These are phyloP conservation scores for Phlyctochytrium planicorne DNA, from an alignment of 192 early-diverging fungal species.

Conservation along the genomic window DNA sequence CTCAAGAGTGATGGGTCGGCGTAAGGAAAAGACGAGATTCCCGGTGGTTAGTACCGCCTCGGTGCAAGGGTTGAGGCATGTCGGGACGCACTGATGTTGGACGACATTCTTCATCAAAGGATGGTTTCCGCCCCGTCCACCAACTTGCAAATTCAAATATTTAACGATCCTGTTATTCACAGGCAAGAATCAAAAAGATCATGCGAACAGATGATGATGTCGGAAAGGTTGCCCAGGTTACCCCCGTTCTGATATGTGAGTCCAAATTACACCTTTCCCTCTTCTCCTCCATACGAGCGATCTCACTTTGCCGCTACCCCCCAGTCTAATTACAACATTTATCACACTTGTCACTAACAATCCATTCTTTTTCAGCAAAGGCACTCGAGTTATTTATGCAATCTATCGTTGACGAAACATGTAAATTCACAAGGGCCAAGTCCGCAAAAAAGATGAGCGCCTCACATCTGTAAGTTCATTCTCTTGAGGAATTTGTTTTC, in stretches of 20 bases:
- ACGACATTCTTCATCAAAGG: too few relatives aligned
- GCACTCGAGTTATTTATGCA: constrained; percentile 95
- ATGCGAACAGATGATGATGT: constrained; percentile 99
- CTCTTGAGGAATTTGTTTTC: too few relatives aligned
- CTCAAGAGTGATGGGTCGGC: not conserved
- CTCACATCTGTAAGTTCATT: constrained; percentile 74
- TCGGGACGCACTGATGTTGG: too few relatives aligned
- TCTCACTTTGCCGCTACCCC: too few relatives aligned
- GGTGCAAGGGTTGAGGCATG: too few relatives aligned
- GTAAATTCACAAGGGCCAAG: constrained; percentile 74
- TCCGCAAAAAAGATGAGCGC: constrained; percentile 81
- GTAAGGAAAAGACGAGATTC: not conserved
- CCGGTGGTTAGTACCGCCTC: not conserved
- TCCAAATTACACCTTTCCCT: constrained; percentile 9
- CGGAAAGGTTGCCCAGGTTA: constrained; percentile 96
- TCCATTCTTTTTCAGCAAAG: constrained; percentile 62
- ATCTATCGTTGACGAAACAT: constrained; percentile 83
- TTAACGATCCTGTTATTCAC: too few relatives aligned
- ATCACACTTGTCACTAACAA: not conserved
- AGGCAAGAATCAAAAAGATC: constrained; percentile 99
- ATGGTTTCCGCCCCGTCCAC: too few relatives aligned
- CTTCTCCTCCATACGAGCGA: too few relatives aligned
- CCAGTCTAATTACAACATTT: too few relatives aligned
- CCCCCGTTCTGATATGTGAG: constrained; percentile 91
- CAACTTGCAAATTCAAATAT: too few relatives aligned